Percentiles rank a stretch among this genome's conserved stretches.
Evolutionary conservation across 139 green algal species (phyloP).

Genomic region (Chlorella sorokiniana): DNA sequence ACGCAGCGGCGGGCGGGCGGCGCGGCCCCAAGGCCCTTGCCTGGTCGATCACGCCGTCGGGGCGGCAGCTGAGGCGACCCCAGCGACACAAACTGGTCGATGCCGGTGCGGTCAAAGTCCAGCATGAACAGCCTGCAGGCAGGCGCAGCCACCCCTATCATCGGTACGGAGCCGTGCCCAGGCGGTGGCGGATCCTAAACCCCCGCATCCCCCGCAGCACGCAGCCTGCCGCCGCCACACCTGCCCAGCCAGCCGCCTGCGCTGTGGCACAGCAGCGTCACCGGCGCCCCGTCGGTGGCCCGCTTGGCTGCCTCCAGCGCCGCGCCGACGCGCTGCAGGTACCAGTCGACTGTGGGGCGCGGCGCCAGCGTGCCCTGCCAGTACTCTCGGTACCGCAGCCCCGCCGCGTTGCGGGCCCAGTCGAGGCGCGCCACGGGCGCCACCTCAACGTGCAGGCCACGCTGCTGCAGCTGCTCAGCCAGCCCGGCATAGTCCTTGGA

Average conservation of each 20-base stretch:
- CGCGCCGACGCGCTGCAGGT: constrained; percentile 67
- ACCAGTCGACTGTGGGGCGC: constrained; percentile 87
- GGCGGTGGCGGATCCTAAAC: too few species aligned
- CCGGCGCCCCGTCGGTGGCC: constrained; percentile 52
- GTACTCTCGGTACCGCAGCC: constrained; percentile 79
- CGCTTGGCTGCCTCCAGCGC: constrained; percentile 69
- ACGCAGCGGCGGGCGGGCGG: too few species aligned
- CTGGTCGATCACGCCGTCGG: constrained; percentile 86
- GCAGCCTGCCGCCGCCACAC: neutral
- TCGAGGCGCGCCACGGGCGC: constrained; percentile 69
- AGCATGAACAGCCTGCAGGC: constrained; percentile 65
- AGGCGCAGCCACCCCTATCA: neutral
- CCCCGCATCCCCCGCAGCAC: too few species aligned
- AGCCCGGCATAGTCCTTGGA: constrained; percentile 76
- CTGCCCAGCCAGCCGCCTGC: constrained; percentile 88
- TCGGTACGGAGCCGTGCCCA: neutral
- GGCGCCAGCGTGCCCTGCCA: constrained; percentile 91
- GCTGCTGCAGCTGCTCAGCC: constrained; percentile 46
- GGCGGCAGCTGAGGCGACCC: constrained; percentile 71
- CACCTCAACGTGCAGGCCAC: constrained; percentile 53
- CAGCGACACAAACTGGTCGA: constrained; percentile 81
- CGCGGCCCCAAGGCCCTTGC: too few species aligned
- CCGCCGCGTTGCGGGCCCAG: constrained; percentile 86
- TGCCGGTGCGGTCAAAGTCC: constrained; percentile 62
- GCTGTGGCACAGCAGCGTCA: constrained; percentile 88